Evolutionary conservation across 495 filamentous ascomycete genomes (phyloP).

Genomic region (Daldinia loculata): DNA sequence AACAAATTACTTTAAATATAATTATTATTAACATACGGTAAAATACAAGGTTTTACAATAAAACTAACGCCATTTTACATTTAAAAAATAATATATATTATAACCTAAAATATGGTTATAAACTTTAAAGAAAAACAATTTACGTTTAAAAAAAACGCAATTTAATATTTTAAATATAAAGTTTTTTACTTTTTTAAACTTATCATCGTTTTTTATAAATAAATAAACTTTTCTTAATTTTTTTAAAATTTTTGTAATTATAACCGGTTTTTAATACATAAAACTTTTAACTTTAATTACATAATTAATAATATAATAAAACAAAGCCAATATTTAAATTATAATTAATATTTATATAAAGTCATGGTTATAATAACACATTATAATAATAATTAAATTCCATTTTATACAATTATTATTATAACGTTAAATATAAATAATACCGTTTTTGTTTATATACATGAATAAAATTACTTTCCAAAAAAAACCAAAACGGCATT

Average conservation of each 20-base stretch:
- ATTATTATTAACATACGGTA: not conserved
- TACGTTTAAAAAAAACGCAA: not conserved
- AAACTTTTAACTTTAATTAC: not conserved
- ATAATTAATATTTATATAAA: not conserved
- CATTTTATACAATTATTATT: not conserved
- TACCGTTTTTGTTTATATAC: not conserved
- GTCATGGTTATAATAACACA: not conserved
- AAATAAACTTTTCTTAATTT: not conserved
- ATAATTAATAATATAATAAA: not conserved
- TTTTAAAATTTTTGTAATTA: not conserved
- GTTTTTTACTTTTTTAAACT: not conserved
- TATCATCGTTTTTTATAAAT: not conserved
- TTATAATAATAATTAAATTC: not conserved
- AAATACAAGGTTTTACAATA: not conserved
- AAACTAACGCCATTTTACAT: not conserved
- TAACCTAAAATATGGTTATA: not conserved
- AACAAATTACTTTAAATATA: not conserved
- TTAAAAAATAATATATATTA: not conserved
- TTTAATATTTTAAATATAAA: not conserved
- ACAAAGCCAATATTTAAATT: not conserved
- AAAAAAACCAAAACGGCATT: too few species aligned
- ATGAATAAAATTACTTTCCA: too few species aligned
- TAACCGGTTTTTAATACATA: not conserved
- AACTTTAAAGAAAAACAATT: not conserved
- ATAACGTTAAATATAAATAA: not conserved